Base-by-base conservation (phyloP, 257 asterid species). In the Nicotiana otophora region DNA sequence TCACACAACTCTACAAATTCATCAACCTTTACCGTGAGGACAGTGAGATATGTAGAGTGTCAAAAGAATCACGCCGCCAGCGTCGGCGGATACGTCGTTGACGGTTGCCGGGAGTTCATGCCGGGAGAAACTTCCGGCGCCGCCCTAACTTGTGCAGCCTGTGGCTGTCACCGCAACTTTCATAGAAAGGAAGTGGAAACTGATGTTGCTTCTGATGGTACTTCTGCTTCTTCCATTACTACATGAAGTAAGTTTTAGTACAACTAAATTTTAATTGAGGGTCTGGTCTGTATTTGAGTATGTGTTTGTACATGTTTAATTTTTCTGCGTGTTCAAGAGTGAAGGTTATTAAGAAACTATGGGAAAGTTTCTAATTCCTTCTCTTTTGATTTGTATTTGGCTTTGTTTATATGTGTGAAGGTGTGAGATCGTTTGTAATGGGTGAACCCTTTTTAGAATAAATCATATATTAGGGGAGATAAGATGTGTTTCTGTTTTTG, bases 61-160 rank as follows among this genome's bases (percentile, higher is more conserved):
- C 99, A 95, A 78, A 95, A 87, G 90, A 95, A 95, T n/a, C 97
- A 93, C 83, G 99, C 99, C 0, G 97, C 99, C 0, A 82, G 86
- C 8, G 91, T 92, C 0, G 99, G 99, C 7, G 97, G 99, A 14
- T 88, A 91, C 82, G 98, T 97, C 9, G 97, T 95, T 48, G 99
- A 95, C 66, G 98, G 99, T 8, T 95, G 99, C 95, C 79, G 96
- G 88, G 99, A 95, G 39, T 95, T 92, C 90, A 90, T 92, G 94
- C 94, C 99, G 0, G 36, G 87, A 17, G 93, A 88, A 0, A 84
- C 88, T 0, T 42, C 26, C 28, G 92, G 81, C 26, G 94, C 93
- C 17, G 92, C 93, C n/a, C 90, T 95, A 57, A 85, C 88, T 7
- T 95, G 98, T 84, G 98, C 98, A 19, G 95, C 98, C 81, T 95